Base-by-base conservation (phyloP, 1,284 basidiomycete species). In the Coriolopsis trogii region DNA sequence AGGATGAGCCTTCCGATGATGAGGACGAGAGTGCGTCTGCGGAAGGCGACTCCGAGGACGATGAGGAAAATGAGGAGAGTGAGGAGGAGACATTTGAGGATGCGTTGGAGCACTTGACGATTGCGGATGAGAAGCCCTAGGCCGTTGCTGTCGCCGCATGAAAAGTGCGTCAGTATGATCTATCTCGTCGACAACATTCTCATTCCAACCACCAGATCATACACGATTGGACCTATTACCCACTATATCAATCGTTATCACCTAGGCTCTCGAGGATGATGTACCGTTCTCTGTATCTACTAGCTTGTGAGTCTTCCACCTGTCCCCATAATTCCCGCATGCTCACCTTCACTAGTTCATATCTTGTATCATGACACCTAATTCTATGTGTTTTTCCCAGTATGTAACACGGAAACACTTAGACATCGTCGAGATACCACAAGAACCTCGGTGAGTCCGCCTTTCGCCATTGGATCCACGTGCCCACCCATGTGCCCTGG, bases 21-120 rank as follows among this genome's bases (percentile, higher is more conserved):
- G 77, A 73, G 23, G 78, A 75, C 36, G 74, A 72, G 26, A 73
- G 72, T 4, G 53, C 46, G n/a, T 49, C 49, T 2, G 59, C 39
- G 21, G 53, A 38, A 10, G 61, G 58, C 21, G 72, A 75, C 7
- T 67, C 73, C 6, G 70, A 74, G 2, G 71, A 73, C 7, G 73
- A 73, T 1, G 61, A 65, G 12, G 70, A n/a, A n/a, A n/a, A n/a
- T n/a, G n/a, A 68, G 26, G 64, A 65, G 6, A 70, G 67, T 6
- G 77, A 73, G n/a, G 73, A 75, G 20, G 76, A 80, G 41, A 51
- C 68, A 6, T 84, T 89, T 53, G 79, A 81, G 61, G 84, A 87
- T 61, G 85, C 85, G 18, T 61, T 89, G 66, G 84, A 88, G 62
- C 78, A 80, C 59, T 73, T 89, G 48, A 73, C 72, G 44, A 71